These are phyloP conservation scores for Pisolithus marmoratus DNA, from an alignment of 768 basidiomycete species.

Conservation along the genomic window DNA sequence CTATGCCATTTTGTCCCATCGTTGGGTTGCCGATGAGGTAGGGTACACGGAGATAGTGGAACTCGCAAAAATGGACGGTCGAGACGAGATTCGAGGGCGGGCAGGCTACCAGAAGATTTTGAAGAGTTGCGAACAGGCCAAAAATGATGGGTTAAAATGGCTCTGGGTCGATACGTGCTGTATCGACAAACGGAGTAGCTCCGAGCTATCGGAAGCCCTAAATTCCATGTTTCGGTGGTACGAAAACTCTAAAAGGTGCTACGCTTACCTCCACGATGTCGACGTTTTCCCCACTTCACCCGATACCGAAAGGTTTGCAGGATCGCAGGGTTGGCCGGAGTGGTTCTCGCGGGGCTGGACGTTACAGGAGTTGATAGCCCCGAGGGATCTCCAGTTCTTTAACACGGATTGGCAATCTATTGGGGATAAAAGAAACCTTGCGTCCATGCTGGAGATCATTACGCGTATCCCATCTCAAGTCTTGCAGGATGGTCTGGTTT, in stretches of 20 bases:
- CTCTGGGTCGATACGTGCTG: conserved; percentile 16
- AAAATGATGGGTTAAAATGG: conserved; percentile 2
- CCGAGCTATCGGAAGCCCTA: conserved; percentile 13
- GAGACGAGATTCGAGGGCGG: background rate
- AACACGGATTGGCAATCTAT: conserved; percentile 6
- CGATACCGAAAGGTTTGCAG: background rate
- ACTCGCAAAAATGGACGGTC: background rate
- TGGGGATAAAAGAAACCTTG: conserved; percentile 2
- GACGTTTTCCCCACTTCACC: background rate
- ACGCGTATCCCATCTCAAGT: background rate
- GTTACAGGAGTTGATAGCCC: conserved; percentile 11
- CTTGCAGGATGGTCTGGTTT: background rate
- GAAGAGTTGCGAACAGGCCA: background rate
- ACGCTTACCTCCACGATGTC: conserved; percentile 11
- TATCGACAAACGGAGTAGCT: conserved; percentile 14
- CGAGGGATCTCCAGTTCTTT: conserved; percentile 10
- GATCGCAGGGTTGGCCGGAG: background rate
- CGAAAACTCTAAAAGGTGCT: conserved; percentile 9
- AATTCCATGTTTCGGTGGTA: conserved; percentile 18
- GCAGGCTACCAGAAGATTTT: conserved; percentile 1
- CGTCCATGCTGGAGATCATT: background rate
- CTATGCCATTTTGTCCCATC: conserved; percentile 3
- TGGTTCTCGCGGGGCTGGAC: conserved; percentile 16
- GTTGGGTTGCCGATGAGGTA: background rate
- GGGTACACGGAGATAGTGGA: background rate